These are phyloP conservation scores for Curvularia hawaiiensis DNA, from an alignment of 2,329 filamentous ascomycete genomes.

Conservation along the genomic window DNA sequence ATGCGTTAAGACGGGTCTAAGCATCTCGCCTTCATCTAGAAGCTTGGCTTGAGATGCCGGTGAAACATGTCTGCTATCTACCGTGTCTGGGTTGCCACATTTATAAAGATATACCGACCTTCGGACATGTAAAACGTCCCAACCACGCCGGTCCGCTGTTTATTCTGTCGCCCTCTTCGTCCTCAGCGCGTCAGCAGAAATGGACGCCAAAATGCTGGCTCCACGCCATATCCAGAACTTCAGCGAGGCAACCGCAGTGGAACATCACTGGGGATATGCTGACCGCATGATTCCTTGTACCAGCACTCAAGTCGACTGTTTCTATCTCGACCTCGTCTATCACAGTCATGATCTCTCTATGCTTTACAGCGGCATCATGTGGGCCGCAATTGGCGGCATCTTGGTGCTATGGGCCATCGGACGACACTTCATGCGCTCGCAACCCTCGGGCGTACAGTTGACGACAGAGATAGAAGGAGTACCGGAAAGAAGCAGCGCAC, in stretches of 20 bases:
- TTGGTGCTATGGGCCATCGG: constrained; percentile 52
- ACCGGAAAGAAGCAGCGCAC: constrained; percentile 26
- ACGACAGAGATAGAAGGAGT: constrained; percentile 30
- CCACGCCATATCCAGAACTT: constrained; percentile 53
- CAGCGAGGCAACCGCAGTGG: constrained; percentile 46
- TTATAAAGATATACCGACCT: constrained; percentile 20
- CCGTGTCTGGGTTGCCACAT: constrained; percentile 1
- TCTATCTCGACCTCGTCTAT: constrained; percentile 63
- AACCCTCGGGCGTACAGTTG: constrained; percentile 34
- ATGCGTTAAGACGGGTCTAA: constrained; percentile 6
- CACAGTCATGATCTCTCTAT: constrained; percentile 59
- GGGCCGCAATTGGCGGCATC: constrained; percentile 58
- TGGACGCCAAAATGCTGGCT: constrained; percentile 28
- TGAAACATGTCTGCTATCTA: constrained; percentile 17
- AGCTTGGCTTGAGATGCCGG: constrained; percentile 20
- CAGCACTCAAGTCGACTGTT: constrained; percentile 63
- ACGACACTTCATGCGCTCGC: constrained; percentile 36
- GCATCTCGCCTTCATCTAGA: constrained; percentile 16
- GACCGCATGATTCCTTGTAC: constrained; percentile 61
- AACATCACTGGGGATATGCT: constrained; percentile 63
- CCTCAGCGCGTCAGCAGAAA: constrained; percentile 14
- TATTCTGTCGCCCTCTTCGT: constrained; percentile 10
- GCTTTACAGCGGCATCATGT: constrained; percentile 62
- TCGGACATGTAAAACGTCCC: background rate
- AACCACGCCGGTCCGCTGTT: constrained; percentile 17